Percentiles rank a stretch among this genome's conserved stretches.
phyloP scores from a whole-genome alignment of 352 stramenopile species.

The Globisporangium okanoganense region DNA sequence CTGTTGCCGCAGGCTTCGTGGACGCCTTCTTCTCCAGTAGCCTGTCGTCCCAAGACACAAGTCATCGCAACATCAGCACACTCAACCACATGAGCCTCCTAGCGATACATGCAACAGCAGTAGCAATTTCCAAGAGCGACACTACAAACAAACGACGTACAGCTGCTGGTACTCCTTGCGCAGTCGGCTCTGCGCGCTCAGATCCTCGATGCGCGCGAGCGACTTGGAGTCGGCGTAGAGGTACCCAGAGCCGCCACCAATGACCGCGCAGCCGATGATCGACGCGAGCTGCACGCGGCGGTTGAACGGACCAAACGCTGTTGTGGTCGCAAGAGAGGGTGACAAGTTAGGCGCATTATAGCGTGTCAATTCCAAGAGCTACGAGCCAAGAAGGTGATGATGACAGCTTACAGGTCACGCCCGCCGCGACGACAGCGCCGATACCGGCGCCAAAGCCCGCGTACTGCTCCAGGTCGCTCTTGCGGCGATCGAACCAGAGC shows the following conservation, averaged over 20 bases:
- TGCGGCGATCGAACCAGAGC: slow-evolving; percentile 73
- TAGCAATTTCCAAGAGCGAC: not conserved
- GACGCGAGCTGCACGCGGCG: slow-evolving; percentile 52
- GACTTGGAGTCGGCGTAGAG: slow-evolving; percentile 70
- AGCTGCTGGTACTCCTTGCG: slow-evolving; percentile 83
- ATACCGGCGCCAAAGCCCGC: slow-evolving; percentile 51
- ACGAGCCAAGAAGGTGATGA: not conserved
- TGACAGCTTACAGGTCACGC: slow-evolving; percentile 53
- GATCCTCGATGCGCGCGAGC: slow-evolving; percentile 67
- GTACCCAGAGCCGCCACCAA: slow-evolving; percentile 57
- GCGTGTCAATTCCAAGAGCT: too few relatives aligned
- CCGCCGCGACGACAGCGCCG: slow-evolving; percentile 41
- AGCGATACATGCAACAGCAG: not conserved
- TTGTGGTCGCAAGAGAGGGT: not conserved
- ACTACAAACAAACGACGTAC: slow-evolving; percentile 20
- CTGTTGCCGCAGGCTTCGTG: slow-evolving; percentile 19
- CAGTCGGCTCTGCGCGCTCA: slow-evolving; percentile 70
- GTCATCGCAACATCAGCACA: not conserved
- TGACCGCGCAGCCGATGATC: slow-evolving; percentile 53
- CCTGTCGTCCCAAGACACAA: slow-evolving; percentile 21
- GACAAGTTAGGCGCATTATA: not conserved
- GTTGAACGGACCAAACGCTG: slow-evolving; percentile 66
- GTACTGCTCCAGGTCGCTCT: slow-evolving; percentile 64
- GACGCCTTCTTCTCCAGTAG: slow-evolving; percentile 62
- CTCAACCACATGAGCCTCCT: not conserved